Evolutionary conservation across 73 alveolate species (phyloP), one percentile per base, ranked within the genome.

Genomic region (Uronychia binucleata): DNA sequence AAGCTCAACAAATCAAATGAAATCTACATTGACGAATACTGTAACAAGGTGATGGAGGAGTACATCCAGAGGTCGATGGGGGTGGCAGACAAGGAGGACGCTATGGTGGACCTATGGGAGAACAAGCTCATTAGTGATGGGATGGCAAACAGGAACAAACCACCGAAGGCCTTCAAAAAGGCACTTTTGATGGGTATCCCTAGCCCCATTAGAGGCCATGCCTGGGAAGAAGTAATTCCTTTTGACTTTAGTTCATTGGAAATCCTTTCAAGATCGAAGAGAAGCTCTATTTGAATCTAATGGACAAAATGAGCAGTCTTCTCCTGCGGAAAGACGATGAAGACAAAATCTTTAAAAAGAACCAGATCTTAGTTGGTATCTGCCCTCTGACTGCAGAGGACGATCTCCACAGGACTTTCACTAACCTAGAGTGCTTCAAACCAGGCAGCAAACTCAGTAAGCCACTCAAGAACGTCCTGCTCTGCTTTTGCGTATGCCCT

Each of bases 391-490:
- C 5, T 46, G n/a, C 67, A 28, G 98, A 94, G 85, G 94, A 92
- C 67, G 99, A 96, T 85, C 88, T 96, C n/a, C 96, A 95, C 67
- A 82, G 99, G 77, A 96, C 99, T 28, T 96, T 87, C 79, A 88
- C 94, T 57, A 93, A 88, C 80, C 79, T 96, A 84, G 98, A 96
- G 32, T 89, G 87, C 33, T 96, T 94, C 81, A 89, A 94, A 85
- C 88, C 92, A 58, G 97, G 97, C 25, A 93, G 95, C 79, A 93
- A 88, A 78, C 89, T 96, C 75, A 90, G 93, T 58, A 87, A 94
- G 57, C 94, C 94, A 67, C 93, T 96, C 78, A 90, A 93, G 77
- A 95, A 96, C 88, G 91, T 96, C 30, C 89, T 96, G 31, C 34
- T 75, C 28, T 67, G 77, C 11, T 79, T 79, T 35, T 33, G 31